These are phyloP conservation scores for Uronychia setigera DNA, from an alignment of 73 alveolate species.

Conservation along the genomic window DNA sequence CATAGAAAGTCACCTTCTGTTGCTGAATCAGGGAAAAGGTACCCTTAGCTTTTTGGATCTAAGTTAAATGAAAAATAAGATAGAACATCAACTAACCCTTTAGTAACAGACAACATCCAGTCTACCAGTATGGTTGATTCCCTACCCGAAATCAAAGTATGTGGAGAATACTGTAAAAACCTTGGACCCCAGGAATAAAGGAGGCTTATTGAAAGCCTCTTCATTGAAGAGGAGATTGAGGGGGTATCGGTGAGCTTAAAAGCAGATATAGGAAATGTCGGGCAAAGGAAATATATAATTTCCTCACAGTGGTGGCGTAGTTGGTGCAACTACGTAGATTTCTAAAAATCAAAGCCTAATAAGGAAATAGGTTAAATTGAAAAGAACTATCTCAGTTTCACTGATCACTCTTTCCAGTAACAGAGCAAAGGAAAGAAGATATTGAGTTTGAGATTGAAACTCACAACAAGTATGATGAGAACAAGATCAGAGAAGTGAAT, in stretches of 20 bases:
- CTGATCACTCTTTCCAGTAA: background rate
- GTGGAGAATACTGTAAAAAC: constrained; percentile 34
- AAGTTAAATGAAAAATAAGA: background rate
- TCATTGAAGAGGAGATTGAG: constrained; percentile 4
- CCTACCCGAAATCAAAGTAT: too few relatives aligned
- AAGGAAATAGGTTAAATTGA: background rate
- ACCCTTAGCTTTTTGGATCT: background rate
- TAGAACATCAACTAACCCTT: background rate
- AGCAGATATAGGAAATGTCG: constrained; percentile 26
- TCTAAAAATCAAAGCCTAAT: constrained; percentile 8
- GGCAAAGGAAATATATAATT: constrained; percentile 30
- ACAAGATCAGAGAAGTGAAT: background rate
- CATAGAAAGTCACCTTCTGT: background rate
- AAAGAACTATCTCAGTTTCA: too few relatives aligned
- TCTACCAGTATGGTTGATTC: too few relatives aligned
- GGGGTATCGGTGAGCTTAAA: background rate
- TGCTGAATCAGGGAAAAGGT: background rate
- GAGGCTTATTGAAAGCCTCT: constrained; percentile 7
- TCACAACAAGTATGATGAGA: background rate
- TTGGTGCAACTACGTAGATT: constrained; percentile 45
- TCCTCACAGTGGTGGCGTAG: constrained; percentile 31
- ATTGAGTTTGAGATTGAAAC: background rate
- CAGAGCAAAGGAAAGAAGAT: background rate
- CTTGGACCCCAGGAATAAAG: constrained; percentile 18
- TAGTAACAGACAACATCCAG: too few relatives aligned